Conservation (phyloP, 805 yeast species). For the Tetrapisispora pingtungensis region DNA sequence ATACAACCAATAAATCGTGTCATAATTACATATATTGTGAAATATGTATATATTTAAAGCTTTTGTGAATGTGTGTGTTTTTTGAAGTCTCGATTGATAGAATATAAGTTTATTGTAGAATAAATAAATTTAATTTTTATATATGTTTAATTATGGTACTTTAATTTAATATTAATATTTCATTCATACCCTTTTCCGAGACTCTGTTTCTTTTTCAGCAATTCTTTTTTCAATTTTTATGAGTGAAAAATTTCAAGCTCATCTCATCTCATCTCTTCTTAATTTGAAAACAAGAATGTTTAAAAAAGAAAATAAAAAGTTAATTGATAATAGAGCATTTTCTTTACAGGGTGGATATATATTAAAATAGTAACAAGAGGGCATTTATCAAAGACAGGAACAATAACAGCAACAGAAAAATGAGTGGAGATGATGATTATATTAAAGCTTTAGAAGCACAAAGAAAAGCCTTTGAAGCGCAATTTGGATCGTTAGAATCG, state of each 20-base stretch:
- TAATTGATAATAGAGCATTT: not conserved
- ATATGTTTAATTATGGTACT: not conserved
- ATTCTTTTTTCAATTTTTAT: not conserved
- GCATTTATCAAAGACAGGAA: no score
- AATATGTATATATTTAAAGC: no score
- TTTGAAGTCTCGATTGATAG: no score
- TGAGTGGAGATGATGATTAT: conserved; percentile 17
- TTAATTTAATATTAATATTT: not conserved
- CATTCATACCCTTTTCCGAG: no score
- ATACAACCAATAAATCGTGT: conserved; percentile 89
- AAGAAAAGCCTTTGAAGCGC: conserved; percentile 51
- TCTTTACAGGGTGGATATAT: no score
- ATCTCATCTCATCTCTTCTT: conserved; percentile 1
- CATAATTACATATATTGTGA: conserved; percentile 34
- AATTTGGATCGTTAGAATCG: conserved; percentile 48
- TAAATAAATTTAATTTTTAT: no score
- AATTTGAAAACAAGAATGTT: not conserved
- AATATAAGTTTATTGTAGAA: no score
- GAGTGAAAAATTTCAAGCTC: not conserved
- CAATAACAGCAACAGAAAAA: not conserved
- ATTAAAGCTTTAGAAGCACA: conserved; percentile 38
- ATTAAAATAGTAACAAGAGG: no score
- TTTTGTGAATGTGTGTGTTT: no score
- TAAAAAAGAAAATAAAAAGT: no score
- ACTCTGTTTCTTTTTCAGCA: not conserved